Conservation (phyloP, 345 rosid species). For the Salix brachista region DNA sequence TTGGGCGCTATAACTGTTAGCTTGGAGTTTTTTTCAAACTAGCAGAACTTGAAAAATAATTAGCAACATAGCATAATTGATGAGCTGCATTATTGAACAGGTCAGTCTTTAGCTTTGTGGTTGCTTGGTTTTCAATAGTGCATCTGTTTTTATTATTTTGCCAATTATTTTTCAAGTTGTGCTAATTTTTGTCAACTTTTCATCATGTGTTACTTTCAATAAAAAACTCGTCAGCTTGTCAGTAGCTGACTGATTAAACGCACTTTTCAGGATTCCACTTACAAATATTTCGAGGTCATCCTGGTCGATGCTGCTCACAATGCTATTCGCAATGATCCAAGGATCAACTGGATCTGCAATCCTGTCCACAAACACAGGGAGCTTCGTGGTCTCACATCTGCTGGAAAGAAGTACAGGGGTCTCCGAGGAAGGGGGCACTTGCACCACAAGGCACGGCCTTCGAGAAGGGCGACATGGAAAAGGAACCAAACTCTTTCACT, state of each 20-base stretch:
- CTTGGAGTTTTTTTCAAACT: too few species aligned
- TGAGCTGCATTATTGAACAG: too few species aligned
- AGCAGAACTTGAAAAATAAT: too few species aligned
- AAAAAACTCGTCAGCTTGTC: not conserved
- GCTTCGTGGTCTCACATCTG: conserved; percentile 32
- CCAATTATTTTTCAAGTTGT: too few species aligned
- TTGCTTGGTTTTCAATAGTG: too few species aligned
- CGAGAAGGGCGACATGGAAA: conserved; percentile 32
- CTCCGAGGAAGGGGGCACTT: conserved; percentile 29
- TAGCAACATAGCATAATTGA: too few species aligned
- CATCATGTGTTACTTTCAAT: too few species aligned
- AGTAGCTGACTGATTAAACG: not conserved
- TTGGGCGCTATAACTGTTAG: not conserved
- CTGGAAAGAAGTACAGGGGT: conserved; percentile 32
- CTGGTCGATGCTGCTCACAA: conserved; percentile 31
- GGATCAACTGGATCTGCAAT: conserved; percentile 34
- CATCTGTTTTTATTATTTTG: too few species aligned
- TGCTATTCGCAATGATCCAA: conserved; percentile 33
- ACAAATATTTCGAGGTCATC: conserved; percentile 33
- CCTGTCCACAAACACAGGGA: conserved; percentile 35
- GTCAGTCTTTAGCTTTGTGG: too few species aligned
- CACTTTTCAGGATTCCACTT: conserved; percentile 25
- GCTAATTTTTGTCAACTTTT: too few species aligned
- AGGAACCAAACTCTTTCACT: conserved; percentile 33
- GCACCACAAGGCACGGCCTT: conserved; percentile 26